Evolutionary conservation across 108 stramenopile species (phyloP).

Genomic region (Skeletonema grethae): DNA sequence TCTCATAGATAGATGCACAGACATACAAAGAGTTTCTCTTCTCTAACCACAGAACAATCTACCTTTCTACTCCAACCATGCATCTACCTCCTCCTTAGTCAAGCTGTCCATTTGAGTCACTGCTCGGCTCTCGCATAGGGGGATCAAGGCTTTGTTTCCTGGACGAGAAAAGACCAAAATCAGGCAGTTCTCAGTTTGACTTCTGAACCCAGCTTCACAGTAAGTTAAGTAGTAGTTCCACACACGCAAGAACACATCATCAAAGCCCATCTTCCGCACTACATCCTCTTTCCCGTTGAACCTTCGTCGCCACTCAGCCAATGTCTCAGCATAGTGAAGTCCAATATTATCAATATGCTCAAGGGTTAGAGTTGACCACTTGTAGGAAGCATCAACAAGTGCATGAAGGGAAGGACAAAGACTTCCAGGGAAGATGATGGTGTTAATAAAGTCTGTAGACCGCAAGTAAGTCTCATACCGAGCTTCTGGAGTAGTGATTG

Average conservation of each 20-base stretch:
- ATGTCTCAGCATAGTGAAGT: constrained; percentile 94
- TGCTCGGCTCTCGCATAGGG: constrained; percentile 65
- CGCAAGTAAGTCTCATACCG: constrained; percentile 89
- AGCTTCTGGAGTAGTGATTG: constrained; percentile 95
- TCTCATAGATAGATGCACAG: no score
- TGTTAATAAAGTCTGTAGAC: constrained; percentile 96
- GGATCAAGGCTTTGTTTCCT: constrained; percentile 63
- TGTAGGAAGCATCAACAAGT: constrained; percentile 85
- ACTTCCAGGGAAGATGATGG: constrained; percentile 95
- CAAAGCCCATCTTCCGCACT: constrained; percentile 87
- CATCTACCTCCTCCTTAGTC: constrained; percentile 54
- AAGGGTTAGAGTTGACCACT: constrained; percentile 73
- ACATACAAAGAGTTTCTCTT: no score
- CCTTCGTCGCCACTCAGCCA: constrained; percentile 92
- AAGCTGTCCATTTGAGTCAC: constrained; percentile 59
- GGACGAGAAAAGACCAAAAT: constrained; percentile 80
- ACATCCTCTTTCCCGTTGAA: constrained; percentile 76
- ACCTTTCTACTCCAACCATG: constrained; percentile 46
- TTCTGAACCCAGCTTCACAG: constrained; percentile 94
- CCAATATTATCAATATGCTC: constrained; percentile 93
- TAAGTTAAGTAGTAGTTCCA: constrained; percentile 97
- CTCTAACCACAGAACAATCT: neutral
- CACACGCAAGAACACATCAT: constrained; percentile 90
- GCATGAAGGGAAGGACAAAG: constrained; percentile 91
- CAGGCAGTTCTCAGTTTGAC: constrained; percentile 77